Evolutionary conservation across 352 stramenopile genomes (phyloP), one percentile per base, ranked within the genome.

Genomic region (Pythium coloratum): DNA sequence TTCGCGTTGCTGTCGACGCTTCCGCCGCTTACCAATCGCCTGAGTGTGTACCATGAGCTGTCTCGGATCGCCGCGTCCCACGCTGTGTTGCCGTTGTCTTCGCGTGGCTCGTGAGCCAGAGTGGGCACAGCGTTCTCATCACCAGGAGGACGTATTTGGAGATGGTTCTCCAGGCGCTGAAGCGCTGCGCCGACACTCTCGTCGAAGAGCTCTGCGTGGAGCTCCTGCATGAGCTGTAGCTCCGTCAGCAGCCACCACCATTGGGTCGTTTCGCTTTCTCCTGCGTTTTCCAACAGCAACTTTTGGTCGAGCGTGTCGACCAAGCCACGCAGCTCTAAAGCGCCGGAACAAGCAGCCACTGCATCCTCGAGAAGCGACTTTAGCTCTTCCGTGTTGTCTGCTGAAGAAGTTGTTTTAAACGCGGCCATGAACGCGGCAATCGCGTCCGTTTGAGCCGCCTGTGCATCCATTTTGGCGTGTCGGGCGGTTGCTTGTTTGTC

Each of bases 201-300:
- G 42, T 71, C 53, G n/a, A 66, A 66, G 8, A 59, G 58, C 32
- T 51, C 59, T 8, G 50, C 51, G 13, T 71, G 49, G 0, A 63
- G n/a, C 32, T 71, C 65, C 26, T 62, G 28, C 40, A 71, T 66
- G 46, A 62, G 44, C 12, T 49, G 47, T 40, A 71, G 38, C 20
- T 71, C 65, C 4, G 13, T 14, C 38, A 66, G 7, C 4, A 71
- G 58, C 65, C 65, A 71, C 4, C 26, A 54, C 57, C 65, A 71
- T 5, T 59, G 28, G 30, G 30, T 33, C 13, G 18, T 50, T 20
- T 64, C 53, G 5, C n/a, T 24, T 16, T 54, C 50, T n/a, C 44
- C 51, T 18, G 59, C 55, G 34, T 5, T 16, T 6, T 30, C 57
- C 24, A 18, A 18, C 10, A 38, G 32, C 40, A 72, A 33, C 13